Percentiles rank a stretch among this genome's conserved stretches.
Conservation (phyloP, 73 alveolate species). For the Stentor coeruleus region DNA sequence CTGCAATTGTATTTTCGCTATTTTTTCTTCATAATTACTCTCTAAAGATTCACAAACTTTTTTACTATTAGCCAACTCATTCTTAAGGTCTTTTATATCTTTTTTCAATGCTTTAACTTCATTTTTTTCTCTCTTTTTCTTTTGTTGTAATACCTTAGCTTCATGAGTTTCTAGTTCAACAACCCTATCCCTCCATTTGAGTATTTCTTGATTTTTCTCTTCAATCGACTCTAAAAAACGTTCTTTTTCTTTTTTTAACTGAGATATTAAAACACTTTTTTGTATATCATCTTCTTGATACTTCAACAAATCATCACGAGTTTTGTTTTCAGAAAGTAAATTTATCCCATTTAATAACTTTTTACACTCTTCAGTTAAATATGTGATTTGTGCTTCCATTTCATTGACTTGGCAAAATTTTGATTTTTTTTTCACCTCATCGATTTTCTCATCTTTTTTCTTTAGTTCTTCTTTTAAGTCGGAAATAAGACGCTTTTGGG, state of each 20-base stretch:
- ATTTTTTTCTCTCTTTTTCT: background rate
- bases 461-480: background rate
- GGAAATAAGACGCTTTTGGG: background rate
- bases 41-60: background rate
- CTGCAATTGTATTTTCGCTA: background rate
- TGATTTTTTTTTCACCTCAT: background rate
- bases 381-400: background rate
- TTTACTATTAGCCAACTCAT: background rate
- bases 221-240: background rate
- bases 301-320: background rate
- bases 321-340: background rate
- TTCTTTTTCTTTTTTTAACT: background rate
- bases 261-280: background rate
- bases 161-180: background rate
- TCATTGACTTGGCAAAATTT: background rate
- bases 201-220: background rate
- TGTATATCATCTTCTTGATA: background rate
- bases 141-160: background rate
- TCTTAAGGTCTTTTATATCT: background rate
- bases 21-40: background rate
- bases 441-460: background rate
- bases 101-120: background rate
- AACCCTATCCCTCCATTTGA: background rate
- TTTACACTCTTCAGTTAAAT: background rate
- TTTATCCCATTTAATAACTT: background rate